Base-by-base conservation (phyloP, 1,284 basidiomycete genomes). In the Ceratorhiza oryzae-sativae region DNA sequence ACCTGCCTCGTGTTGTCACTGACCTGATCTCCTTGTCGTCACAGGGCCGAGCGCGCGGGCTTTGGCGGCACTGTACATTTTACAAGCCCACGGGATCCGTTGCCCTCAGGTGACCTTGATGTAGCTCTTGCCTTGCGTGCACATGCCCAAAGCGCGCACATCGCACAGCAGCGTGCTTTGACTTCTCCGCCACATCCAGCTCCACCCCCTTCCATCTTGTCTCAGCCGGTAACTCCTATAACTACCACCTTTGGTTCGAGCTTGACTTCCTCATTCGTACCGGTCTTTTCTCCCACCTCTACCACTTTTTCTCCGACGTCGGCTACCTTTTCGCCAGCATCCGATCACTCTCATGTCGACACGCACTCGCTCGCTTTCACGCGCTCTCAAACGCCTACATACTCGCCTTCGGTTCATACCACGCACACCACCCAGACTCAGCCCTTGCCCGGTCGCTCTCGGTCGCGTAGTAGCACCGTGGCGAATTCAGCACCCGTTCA, bases 401-500 rank as follows among this genome's bases (percentile, higher is more conserved):
- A 70, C 42, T 36, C 65, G 12, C 65, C 53, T 15, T 70, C 65
- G 32, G 48, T 65, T 53, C 62, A 65, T 45, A 65, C 62, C 0
- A 58, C 55, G 2, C 36, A 55, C 39, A 68, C 63, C 39, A 51
- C 63, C 4, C 65, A 53, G 18, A 55, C 65, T n/a, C 41, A 56
- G 18, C 55, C 27, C 30, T 30, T 48, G 18, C 62, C 49, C 12
- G 48, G 48, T 13, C 51, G 53, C n/a, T 70, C 65, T n/a, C 65
- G 65, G 25, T 45, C 39, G 8, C 51, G 65, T 13, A 70, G 65
- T 23, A 42, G 23, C 9, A 70, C 65, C 13, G 65, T 70, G 13
- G 58, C 65, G 4, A 70, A 46, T 25, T 70, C 65, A n/a, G 53
- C 65, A 8, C 65, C 65, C 41, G 65, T 70, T 41, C 65, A 70